These are phyloP conservation scores for Allium sativum DNA, from an alignment of 106 monocot species.

Conservation along the genomic window DNA sequence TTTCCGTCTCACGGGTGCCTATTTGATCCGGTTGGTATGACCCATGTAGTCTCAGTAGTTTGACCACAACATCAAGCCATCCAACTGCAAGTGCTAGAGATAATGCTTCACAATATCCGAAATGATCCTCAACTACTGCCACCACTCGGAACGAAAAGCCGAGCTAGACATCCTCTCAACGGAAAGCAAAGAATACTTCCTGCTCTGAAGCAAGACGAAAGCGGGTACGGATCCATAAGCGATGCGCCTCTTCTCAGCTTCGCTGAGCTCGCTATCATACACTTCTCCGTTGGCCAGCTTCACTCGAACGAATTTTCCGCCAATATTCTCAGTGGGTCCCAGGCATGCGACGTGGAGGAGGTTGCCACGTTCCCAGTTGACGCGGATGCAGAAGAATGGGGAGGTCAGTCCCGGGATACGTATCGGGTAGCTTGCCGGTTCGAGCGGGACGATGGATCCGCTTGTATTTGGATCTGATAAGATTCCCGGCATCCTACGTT, in stretches of 20 bases:
- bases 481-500: slow-evolving; percentile 36
- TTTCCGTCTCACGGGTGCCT: slow-evolving; percentile 92
- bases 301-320: slow-evolving; percentile 60
- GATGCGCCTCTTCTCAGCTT: slow-evolving; percentile 59
- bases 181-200: slow-evolving; percentile 39
- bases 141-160: slow-evolving; percentile 48
- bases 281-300: slow-evolving; percentile 30
- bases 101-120: slow-evolving; percentile 83
- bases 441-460: slow-evolving; percentile 31
- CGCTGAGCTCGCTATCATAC: slow-evolving; percentile 24
- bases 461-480: slow-evolving; percentile 29
- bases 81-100: slow-evolving; percentile 77
- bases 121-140: slow-evolving; percentile 84
- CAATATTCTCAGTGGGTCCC: slow-evolving; percentile 20
- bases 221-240: slow-evolving; percentile 69
- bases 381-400: slow-evolving; percentile 52
- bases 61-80: slow-evolving; percentile 96
- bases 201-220: slow-evolving; percentile 76
- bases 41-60: slow-evolving; percentile 83
- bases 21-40: slow-evolving; percentile 88
- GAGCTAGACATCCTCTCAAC: slow-evolving; percentile 25
- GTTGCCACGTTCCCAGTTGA: slow-evolving; percentile 70
- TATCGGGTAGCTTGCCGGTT: slow-evolving; percentile 33
- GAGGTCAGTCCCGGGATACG: slow-evolving; percentile 49
- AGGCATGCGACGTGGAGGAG: slow-evolving; percentile 77